A percentile compares a stretch with the other conserved stretches of the same genome.
Evolutionary conservation across 306 rosid genomes (phyloP).

Genomic region (Dicorynia guianensis): DNA sequence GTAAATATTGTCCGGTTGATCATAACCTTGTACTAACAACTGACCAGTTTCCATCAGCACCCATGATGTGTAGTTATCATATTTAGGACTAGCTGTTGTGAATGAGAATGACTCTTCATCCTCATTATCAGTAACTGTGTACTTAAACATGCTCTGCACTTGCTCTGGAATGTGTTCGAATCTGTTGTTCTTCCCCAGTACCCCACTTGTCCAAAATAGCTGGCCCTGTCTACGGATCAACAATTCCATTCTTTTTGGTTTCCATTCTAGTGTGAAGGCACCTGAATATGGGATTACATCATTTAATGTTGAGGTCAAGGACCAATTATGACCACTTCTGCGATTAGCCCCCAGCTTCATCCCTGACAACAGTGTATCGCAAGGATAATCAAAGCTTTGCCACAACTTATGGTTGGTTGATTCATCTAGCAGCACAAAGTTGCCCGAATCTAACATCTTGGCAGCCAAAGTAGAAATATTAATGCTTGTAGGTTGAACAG

Average conservation of each 20-base stretch:
- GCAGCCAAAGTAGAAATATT: slow-evolving; percentile 3
- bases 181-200: neutral
- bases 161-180: neutral
- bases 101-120: slow-evolving; percentile 17
- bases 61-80: too few species aligned
- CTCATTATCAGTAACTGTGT: neutral
- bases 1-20: neutral
- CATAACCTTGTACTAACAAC: too few species aligned
- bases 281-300: neutral
- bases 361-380: neutral
- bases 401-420: slow-evolving; percentile 19
- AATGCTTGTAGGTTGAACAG: slow-evolving; percentile 1
- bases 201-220: slow-evolving; percentile 22
- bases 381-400: slow-evolving; percentile 46
- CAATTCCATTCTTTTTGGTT: neutral
- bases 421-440: slow-evolving; percentile 40
- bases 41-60: too few species aligned
- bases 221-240: neutral
- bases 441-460: slow-evolving; percentile 29
- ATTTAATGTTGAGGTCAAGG: slow-evolving; percentile 11
- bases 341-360: slow-evolving; percentile 46
- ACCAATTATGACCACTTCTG: slow-evolving; percentile 16
- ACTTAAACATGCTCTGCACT: neutral
- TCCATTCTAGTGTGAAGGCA: slow-evolving; percentile 46
- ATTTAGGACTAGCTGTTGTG: neutral